A percentile compares a stretch with the other conserved stretches of the same genome.
Evolutionary conservation across 140 eudicot genomes (phyloP).

Genomic region (Stevia rebaudiana): DNA sequence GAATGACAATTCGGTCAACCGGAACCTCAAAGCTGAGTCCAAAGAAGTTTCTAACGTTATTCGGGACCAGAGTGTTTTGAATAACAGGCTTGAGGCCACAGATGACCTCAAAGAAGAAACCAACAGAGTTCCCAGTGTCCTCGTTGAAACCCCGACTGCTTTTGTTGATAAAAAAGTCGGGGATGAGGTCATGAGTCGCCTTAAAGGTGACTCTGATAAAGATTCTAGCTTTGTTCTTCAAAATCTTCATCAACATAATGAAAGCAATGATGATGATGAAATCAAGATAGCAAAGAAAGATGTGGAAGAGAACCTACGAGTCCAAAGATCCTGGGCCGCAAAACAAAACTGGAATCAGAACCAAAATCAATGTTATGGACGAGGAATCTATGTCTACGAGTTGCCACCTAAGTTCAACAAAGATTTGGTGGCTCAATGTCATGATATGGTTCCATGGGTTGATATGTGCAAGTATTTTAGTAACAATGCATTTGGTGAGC

Average conservation of each 20-base stretch:
- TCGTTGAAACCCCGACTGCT: constrained; percentile 1
- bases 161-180: constrained; percentile 11
- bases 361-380: constrained; percentile 42
- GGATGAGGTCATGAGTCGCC: constrained; percentile 3
- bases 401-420: constrained; percentile 82
- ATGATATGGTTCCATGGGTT: constrained; percentile 60
- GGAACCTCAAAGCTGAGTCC: constrained; percentile 17
- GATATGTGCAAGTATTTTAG: constrained; percentile 58
- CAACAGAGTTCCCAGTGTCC: background rate
- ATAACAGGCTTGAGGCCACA: background rate
- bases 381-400: constrained; percentile 70
- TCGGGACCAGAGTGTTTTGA: background rate
- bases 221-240: constrained; percentile 2
- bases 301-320: constrained; percentile 50
- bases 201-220: background rate
- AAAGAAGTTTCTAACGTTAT: constrained; percentile 8
- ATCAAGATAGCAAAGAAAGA: constrained; percentile 33
- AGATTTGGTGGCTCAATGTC: constrained; percentile 57
- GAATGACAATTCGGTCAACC: constrained; percentile 25
- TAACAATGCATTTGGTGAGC: constrained; percentile 65
- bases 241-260: constrained; percentile 5
- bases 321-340: constrained; percentile 59
- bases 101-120: constrained; percentile 15
- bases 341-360: constrained; percentile 22
- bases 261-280: constrained; percentile 29